These are phyloP conservation scores for Aureobasidium sp. DNA, from an alignment of 2,329 filamentous ascomycete genomes.

Conservation along the genomic window DNA sequence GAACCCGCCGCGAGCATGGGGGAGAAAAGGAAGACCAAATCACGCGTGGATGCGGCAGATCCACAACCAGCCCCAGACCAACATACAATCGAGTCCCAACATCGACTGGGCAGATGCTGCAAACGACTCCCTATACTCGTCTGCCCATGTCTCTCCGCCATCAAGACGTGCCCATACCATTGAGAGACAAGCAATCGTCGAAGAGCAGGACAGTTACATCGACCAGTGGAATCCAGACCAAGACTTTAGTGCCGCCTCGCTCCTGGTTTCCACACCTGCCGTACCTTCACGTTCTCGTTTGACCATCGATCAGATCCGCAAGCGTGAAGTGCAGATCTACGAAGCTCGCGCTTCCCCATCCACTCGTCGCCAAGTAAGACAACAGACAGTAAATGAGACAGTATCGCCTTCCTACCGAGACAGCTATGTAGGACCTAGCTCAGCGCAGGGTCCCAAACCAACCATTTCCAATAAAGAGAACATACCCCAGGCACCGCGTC, in stretches of 20 bases:
- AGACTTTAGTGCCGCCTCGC: conserved; percentile 38
- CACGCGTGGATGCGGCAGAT: conserved; percentile 38
- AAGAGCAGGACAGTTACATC: conserved; percentile 16
- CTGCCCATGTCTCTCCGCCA: conserved; percentile 34
- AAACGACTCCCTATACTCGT: conserved; percentile 32
- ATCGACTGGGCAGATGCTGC: conserved; percentile 25
- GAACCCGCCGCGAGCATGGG: conserved; percentile 40
- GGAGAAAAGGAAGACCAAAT: conserved; percentile 34
- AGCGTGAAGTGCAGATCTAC: conserved; percentile 33
- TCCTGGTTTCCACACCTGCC: conserved; percentile 42
- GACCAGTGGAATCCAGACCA: conserved; percentile 29
- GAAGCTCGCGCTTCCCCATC: conserved; percentile 22
- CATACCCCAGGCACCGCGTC: conserved; percentile 18
- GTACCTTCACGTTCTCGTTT: conserved; percentile 28
- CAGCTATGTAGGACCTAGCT: background rate
- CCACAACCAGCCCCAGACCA: conserved; percentile 12
- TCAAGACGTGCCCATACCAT: conserved; percentile 24
- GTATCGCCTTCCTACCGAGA: background rate
- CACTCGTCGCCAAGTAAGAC: background rate
- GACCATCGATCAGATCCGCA: conserved; percentile 35
- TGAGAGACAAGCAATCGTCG: conserved; percentile 20
- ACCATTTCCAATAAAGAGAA: conserved; percentile 24
- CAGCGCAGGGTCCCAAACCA: conserved; percentile 17
- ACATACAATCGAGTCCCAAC: conserved; percentile 18
- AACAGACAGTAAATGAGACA: conserved; percentile 10